These are phyloP conservation scores for Dactylellina sp. DNA, from an alignment of 2,329 filamentous ascomycete genomes.

Conservation along the genomic window DNA sequence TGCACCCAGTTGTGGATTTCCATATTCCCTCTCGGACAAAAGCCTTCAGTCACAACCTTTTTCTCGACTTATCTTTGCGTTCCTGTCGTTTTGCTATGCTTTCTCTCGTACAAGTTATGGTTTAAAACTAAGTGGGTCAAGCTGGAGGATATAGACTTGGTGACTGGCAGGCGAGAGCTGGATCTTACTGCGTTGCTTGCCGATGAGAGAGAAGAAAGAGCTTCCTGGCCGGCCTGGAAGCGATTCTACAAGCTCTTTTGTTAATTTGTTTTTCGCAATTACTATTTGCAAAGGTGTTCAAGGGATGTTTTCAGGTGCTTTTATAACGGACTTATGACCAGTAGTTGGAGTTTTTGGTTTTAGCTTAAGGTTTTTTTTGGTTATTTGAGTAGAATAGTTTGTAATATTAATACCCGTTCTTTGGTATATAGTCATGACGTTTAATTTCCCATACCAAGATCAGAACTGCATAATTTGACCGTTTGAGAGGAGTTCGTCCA, in stretches of 20 bases:
- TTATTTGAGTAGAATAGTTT: conserved; percentile 11
- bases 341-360: conserved; percentile 15
- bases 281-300: conserved; percentile 8
- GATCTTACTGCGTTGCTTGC: conserved; percentile 81
- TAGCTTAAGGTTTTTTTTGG: not conserved
- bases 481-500: too few relatives aligned
- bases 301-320: not conserved
- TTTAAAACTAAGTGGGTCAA: conserved; percentile 76
- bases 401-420: conserved; percentile 34
- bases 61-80: conserved; percentile 79
- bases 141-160: conserved; percentile 82
- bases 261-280: conserved; percentile 62
- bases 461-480: too few relatives aligned
- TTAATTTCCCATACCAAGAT: not conserved
- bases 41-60: conserved; percentile 72
- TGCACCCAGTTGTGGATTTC: conserved; percentile 89
- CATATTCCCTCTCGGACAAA: conserved; percentile 75
- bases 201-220: conserved; percentile 81
- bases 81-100: conserved; percentile 76
- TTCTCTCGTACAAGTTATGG: conserved; percentile 79
- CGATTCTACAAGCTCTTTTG: conserved; percentile 79
- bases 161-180: conserved; percentile 85
- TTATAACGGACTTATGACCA: conserved; percentile 24
- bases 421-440: conserved; percentile 16
- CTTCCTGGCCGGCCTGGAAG: conserved; percentile 81